Conservation (phyloP, 768 basidiomycete species). For the Tylopilus vinaceipallidus region DNA sequence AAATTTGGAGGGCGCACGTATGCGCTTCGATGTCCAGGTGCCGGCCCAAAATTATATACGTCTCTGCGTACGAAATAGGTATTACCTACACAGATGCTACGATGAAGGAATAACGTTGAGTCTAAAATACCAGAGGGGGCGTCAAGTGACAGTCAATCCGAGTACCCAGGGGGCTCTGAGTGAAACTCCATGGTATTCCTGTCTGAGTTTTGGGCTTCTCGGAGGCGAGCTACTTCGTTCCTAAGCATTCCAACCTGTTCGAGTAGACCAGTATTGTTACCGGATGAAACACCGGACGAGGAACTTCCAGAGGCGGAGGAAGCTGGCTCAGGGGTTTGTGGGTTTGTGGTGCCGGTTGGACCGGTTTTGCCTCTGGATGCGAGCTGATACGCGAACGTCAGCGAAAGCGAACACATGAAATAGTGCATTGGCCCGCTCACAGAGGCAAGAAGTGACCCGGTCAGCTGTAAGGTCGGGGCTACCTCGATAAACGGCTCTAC, state of each 20-base stretch:
- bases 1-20: too few relatives aligned
- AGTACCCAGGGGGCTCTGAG: constrained; percentile 1
- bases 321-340: not conserved
- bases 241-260: not conserved
- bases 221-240: not conserved
- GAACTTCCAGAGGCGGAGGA: not conserved
- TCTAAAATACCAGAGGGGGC: too few relatives aligned
- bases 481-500: not conserved
- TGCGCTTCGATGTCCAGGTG: too few relatives aligned
- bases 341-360: not conserved
- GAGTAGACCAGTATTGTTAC: not conserved
- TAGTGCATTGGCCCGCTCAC: too few relatives aligned
- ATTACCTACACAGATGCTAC: too few relatives aligned
- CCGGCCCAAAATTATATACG: too few relatives aligned
- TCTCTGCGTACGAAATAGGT: too few relatives aligned
- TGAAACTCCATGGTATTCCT: not conserved
- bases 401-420: too few relatives aligned
- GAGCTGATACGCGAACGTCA: not conserved
- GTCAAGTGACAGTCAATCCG: too few relatives aligned
- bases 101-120: too few relatives aligned
- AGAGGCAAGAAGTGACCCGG: too few relatives aligned
- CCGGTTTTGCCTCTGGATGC: not conserved
- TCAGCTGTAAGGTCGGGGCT: too few relatives aligned
- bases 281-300: not conserved
- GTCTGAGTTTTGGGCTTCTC: not conserved